Percentiles rank a stretch among this genome's conserved stretches.
Conservation (phyloP, 2,329 filamentous ascomycete genomes). For the Aureobasidium musti region DNA sequence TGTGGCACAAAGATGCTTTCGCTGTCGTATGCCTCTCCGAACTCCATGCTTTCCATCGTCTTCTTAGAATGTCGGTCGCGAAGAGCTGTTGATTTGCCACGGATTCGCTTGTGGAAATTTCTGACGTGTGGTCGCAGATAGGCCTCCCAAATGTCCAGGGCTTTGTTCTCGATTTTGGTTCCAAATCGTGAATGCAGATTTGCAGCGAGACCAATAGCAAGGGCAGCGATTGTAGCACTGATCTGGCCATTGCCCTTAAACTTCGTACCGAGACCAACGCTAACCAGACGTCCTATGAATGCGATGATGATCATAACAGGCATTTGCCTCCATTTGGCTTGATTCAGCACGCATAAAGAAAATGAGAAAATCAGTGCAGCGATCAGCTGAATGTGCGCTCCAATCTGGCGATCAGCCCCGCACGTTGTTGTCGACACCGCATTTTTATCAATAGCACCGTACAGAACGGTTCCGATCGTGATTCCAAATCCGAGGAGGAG, state of each 20-base stretch:
- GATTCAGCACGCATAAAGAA: slow-evolving; percentile 76
- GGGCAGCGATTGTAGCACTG: slow-evolving; percentile 73
- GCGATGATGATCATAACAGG: slow-evolving; percentile 76
- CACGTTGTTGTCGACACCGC: slow-evolving; percentile 51
- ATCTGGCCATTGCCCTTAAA: slow-evolving; percentile 73
- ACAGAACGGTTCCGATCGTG: slow-evolving; percentile 52
- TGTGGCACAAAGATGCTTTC: slow-evolving; percentile 39
- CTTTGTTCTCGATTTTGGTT: slow-evolving; percentile 58
- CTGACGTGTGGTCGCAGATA: slow-evolving; percentile 47
- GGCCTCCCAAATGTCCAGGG: slow-evolving; percentile 57
- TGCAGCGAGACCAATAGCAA: slow-evolving; percentile 73
- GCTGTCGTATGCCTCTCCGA: slow-evolving; percentile 31
- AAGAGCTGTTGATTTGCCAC: slow-evolving; percentile 37
- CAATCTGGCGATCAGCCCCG: slow-evolving; percentile 47
- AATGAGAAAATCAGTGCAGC: slow-evolving; percentile 74
- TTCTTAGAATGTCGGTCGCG: slow-evolving; percentile 32
- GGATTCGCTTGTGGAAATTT: slow-evolving; percentile 35
- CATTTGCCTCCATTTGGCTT: slow-evolving; percentile 76
- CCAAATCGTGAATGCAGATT: slow-evolving; percentile 76
- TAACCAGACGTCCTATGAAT: slow-evolving; percentile 72
- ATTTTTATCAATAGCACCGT: slow-evolving; percentile 52
- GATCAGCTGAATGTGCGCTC: slow-evolving; percentile 62
- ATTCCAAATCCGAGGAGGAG: slow-evolving; percentile 56
- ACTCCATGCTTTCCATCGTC: slow-evolving; percentile 35
- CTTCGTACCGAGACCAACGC: slow-evolving; percentile 67